Base-by-base conservation (phyloP, 164 flowering plant genomes). In the Buxus sempervirens region DNA sequence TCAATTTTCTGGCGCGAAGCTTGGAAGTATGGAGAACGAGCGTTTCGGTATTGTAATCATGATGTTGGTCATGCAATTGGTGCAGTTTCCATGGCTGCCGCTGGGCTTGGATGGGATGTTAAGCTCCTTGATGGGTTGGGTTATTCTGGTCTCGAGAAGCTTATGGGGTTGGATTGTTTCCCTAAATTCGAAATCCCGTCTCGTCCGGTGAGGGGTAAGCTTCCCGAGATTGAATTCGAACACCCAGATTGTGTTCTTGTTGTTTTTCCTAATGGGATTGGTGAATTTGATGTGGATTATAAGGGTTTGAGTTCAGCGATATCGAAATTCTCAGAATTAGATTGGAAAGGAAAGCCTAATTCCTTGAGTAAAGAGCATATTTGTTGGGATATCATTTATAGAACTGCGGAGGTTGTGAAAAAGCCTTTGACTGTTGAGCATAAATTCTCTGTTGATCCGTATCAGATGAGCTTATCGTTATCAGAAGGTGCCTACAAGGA, bases 1-100 rank as follows among this genome's bases (percentile, higher is more conserved):
- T 94, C 98, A 0, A 81, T 94, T 65, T 91, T 91, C 70, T 94
- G 97, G 98, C 83, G 98, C 28, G 96, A 94, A 70, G 91, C 96
- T 5, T 94, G 98, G 97, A 94, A 94, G 79, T 94, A 94, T 57
- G 95, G 97, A 7, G 96, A 94, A 69, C 81, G 97, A 26, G 94
- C 90, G 16, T 88, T 88, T 72, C 78, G 97, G 77, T 91, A 90
- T 72, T 91, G 95, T 76, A 93, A 91, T 74, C 98, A 93, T 63
- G 97, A 93, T 42, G 90, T 88, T 57, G 96, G 98, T 24, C 98
- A 93, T 62, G 98, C 97, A 0, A 81, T 91, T 63, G 96, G 84
- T 0, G 97, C 98, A 0, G 87, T 93, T 9, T 21, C 87, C 0
- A 70, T 91, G 62, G 98, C 94, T 12, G 97, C 98, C 0, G 91